Base-by-base conservation (phyloP, 192 early-diverging fungal species). In the Dissophora ornata region DNA sequence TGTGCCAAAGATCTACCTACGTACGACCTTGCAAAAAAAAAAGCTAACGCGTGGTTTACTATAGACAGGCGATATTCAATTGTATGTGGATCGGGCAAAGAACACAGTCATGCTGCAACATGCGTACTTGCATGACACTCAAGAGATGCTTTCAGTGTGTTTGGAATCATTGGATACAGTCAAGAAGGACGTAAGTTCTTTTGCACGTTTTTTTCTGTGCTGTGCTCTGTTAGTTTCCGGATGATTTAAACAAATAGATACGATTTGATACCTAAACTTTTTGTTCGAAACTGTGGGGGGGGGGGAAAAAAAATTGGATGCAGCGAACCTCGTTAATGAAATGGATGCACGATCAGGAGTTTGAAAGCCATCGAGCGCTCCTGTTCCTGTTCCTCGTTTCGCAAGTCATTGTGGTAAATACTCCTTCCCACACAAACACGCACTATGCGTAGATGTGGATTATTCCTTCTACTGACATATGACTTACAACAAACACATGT, bases 261-360 rank as follows among this genome's bases (percentile, higher is more conserved):
- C n/a, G n/a, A n/a, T n/a, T n/a, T n/a, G n/a, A n/a, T n/a, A n/a
- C n/a, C n/a, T n/a, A n/a, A n/a, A n/a, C n/a, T n/a, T n/a, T n/a
- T n/a, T n/a, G n/a, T n/a, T n/a, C n/a, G n/a, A n/a, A n/a, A n/a
- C n/a, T n/a, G n/a, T n/a, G n/a, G n/a, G n/a, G n/a, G n/a, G n/a
- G n/a, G n/a, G n/a, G n/a, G n/a, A n/a, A n/a, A n/a, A n/a, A n/a
- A n/a, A n/a, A n/a, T n/a, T n/a, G n/a, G n/a, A n/a, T n/a, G n/a
- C n/a, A 73, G 70, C 57, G 34, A 47, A 26, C 62, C 3, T 61
- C 71, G 1, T 19, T 75, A 26, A 54, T 60, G 50, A 75, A 75
- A 28, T 75, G 71, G 71, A 40, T 75, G 63, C 49, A 75, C 19
- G 56, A 59, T 19, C 71, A 75, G 26, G 71, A 75, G 36, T 75